A percentile compares a stretch with the other conserved stretches of the same genome.
Evolutionary conservation across 306 rosid species (phyloP).

Genomic region (Gastrolobium villosum): DNA sequence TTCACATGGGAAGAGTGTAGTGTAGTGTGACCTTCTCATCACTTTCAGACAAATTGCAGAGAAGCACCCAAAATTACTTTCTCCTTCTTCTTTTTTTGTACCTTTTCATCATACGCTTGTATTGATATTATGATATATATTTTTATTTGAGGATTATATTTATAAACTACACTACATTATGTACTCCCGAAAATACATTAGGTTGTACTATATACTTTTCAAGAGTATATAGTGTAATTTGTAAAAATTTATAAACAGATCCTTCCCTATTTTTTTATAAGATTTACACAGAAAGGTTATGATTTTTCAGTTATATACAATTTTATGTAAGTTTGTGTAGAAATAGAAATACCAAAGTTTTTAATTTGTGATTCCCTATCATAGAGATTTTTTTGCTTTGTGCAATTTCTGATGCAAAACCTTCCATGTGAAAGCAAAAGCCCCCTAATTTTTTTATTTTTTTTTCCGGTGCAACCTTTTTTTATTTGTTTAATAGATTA

Average conservation of each 20-base stretch:
- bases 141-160: no score
- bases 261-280: no score
- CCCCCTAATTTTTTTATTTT: neutral
- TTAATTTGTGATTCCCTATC: neutral
- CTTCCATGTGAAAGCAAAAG: constrained; percentile 37
- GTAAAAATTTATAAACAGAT: no score
- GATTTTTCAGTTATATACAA: no score
- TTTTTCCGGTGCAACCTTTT: neutral
- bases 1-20: neutral
- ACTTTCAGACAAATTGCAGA: neutral
- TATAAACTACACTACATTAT: no score
- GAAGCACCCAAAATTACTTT: neutral
- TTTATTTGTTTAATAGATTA: neutral
- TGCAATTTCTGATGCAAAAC: neutral
- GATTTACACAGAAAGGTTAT: no score
- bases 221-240: no score
- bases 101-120: neutral
- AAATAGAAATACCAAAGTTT: neutral
- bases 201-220: no score
- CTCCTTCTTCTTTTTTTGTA: neutral
- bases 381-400: neutral
- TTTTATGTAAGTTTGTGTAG: no score
- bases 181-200: no score
- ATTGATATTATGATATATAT: no score
- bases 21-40: neutral